phyloP scores from a whole-genome alignment of 2,329 filamentous ascomycete species.

The Aspergillus ibericus region DNA sequence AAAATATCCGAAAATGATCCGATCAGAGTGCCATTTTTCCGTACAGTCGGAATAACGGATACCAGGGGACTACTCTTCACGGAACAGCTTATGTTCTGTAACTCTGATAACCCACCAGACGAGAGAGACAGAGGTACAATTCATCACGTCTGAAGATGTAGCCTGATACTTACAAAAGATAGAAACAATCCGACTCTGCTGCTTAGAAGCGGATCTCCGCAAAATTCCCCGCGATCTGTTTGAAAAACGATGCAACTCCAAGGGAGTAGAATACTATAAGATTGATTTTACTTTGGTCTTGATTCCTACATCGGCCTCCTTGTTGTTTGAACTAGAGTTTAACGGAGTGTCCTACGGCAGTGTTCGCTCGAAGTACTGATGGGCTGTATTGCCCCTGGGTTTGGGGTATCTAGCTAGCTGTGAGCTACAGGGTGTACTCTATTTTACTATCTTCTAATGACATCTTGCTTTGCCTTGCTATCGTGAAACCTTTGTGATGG shows the following conservation, averaged over 20 bases:
- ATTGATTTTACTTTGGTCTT: slow-evolving; percentile 11
- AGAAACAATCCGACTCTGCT: slow-evolving; percentile 20
- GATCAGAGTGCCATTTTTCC: slow-evolving; percentile 12
- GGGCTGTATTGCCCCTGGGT: too few species aligned
- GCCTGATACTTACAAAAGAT: background rate
- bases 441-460: too few species aligned
- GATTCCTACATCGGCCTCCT: slow-evolving; percentile 19
- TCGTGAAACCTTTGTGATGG: too few species aligned
- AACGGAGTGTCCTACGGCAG: slow-evolving; percentile 24
- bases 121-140: background rate
- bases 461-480: too few species aligned
- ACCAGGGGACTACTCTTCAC: background rate
- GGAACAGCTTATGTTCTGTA: slow-evolving; percentile 7
- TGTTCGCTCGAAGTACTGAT: slow-evolving; percentile 22
- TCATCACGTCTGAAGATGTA: too few species aligned
- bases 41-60: accelerated
- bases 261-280: slow-evolving; percentile 12
- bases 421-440: too few species aligned
- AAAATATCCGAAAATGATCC: slow-evolving; percentile 18
- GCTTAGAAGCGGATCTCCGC: slow-evolving; percentile 20
- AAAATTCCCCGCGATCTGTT: slow-evolving; percentile 23
- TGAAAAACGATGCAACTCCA: slow-evolving; percentile 5
- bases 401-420: too few species aligned
- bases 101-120: slow-evolving; percentile 1
- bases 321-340: slow-evolving; percentile 24